Conservation (phyloP, 176 grass and related monocot genomes). For the Lolium rigidum region DNA sequence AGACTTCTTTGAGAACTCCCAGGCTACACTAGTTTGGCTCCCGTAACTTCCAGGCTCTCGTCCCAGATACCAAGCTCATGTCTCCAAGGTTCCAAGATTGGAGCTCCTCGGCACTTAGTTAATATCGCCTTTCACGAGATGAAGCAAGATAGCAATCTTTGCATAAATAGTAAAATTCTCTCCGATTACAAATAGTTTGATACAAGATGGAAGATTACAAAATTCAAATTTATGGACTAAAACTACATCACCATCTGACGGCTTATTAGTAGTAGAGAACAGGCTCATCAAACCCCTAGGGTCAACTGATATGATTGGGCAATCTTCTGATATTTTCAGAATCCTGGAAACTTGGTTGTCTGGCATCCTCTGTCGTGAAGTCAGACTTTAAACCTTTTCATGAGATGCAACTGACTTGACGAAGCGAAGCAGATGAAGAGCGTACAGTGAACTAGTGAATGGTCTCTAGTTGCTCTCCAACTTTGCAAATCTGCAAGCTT, state of each 20-base stretch:
- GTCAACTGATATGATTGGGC: not conserved
- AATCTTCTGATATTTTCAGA: not conserved
- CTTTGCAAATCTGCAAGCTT: slow-evolving; percentile 15
- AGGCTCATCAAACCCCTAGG: not conserved
- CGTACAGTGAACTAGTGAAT: not conserved
- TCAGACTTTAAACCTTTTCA: not conserved
- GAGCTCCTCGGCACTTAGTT: too few relatives aligned
- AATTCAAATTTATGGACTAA: not conserved
- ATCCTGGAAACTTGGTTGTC: not conserved
- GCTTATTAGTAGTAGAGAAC: not conserved
- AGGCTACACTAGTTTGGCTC: too few relatives aligned
- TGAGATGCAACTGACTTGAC: not conserved
- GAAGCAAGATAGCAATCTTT: too few relatives aligned
- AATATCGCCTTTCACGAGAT: not conserved
- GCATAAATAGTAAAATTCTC: not conserved
- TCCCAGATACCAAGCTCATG: too few relatives aligned
- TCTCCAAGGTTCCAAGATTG: too few relatives aligned
- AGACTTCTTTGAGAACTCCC: too few relatives aligned
- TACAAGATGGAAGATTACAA: not conserved
- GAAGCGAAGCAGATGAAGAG: not conserved
- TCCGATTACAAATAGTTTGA: not conserved
- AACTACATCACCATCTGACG: too few relatives aligned
- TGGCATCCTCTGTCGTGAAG: not conserved
- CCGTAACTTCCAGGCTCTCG: too few relatives aligned
- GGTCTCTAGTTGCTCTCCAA: not conserved